Evolutionary conservation across 352 stramenopile genomes (phyloP), one percentile per base, ranked within the genome.

Genomic region (Peronospora farinosa): DNA sequence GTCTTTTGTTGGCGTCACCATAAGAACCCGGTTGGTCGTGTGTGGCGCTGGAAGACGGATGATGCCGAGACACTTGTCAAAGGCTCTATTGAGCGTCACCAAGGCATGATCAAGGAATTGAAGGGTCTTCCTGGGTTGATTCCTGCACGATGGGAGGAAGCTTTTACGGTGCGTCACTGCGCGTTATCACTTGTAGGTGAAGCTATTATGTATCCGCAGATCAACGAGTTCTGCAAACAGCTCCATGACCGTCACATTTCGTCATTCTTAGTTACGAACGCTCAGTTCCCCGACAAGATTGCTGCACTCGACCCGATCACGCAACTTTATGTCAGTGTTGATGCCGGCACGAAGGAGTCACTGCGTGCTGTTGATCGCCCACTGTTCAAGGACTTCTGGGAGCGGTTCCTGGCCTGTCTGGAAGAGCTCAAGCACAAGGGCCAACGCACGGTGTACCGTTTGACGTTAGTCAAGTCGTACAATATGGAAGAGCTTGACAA

Each of bases 1-100:
- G 84, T 96, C 7, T 98, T 98, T 69, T 98, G 96, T 72, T 99
- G 96, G 96, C 80, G 96, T 60, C 96, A 99, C 74, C 95, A 98
- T 75, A 98, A 98, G 71, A 99, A 99, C 74, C 96, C 96, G 0
- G 96, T 98, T 13, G 96, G 95, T 8, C 92, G 89, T 48, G 91
- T 98, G 54, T 99, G 96, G 96, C 79, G 90, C 41, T 99, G 96
- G 96, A 98, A 98, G 77, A 96, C 84, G 11, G 96, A 99, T 63
- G 87, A 97, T 50, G 87, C 96, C n/a, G 70, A 89, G 27, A 84
- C 86, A 48, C 96, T 99, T 28, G 95, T 98, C 1, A 81, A 96
- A 47, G 76, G 95, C 39, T 94, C 95, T 10, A 90, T 97, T 30
- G 78, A 85, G 55, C 74, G 74, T 17, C 88, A 96, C 55, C 86